These are phyloP conservation scores for Phytophthora macrochlamydospora DNA, from an alignment of 352 stramenopile genomes.

Conservation along the genomic window DNA sequence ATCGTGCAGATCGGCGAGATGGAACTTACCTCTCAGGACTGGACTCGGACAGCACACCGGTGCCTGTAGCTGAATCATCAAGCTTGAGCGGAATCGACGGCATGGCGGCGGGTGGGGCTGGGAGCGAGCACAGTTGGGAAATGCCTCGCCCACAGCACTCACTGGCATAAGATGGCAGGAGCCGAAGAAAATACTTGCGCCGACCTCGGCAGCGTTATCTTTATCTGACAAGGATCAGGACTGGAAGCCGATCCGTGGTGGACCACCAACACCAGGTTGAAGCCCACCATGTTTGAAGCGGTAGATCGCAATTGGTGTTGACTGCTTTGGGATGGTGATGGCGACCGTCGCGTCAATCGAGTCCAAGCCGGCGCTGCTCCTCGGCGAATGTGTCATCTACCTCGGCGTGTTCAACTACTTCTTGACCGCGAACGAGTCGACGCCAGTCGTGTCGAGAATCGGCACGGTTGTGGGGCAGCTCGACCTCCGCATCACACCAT, in stretches of 20 bases:
- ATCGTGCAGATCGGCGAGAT: too few species aligned
- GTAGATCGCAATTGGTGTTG: not conserved
- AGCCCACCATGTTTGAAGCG: not conserved
- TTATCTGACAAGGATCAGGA: not conserved
- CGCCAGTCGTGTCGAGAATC: conserved; percentile 59
- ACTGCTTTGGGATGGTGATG: conserved; percentile 8
- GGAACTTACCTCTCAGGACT: conserved; percentile 11
- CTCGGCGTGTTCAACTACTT: conserved; percentile 72
- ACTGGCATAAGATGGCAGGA: too few species aligned
- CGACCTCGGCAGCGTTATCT: not conserved
- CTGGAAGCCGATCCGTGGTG: not conserved
- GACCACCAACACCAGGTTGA: too few species aligned
- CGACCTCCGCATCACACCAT: conserved; percentile 51
- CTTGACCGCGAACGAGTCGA: conserved; percentile 47
- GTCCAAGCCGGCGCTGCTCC: conserved; percentile 20
- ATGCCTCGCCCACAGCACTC: not conserved
- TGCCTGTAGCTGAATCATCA: conserved; percentile 1
- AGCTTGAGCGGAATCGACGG: conserved; percentile 4
- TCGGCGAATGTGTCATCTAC: conserved; percentile 62
- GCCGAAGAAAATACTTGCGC: too few species aligned
- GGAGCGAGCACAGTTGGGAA: conserved; percentile 20
- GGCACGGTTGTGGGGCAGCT: conserved; percentile 45
- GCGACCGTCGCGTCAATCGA: conserved; percentile 2
- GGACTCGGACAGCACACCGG: conserved; percentile 1
- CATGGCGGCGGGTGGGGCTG: conserved; percentile 10